phyloP scores from a whole-genome alignment of 2,329 filamentous ascomycete genomes.

The Talaromyces albobiverticillius region DNA sequence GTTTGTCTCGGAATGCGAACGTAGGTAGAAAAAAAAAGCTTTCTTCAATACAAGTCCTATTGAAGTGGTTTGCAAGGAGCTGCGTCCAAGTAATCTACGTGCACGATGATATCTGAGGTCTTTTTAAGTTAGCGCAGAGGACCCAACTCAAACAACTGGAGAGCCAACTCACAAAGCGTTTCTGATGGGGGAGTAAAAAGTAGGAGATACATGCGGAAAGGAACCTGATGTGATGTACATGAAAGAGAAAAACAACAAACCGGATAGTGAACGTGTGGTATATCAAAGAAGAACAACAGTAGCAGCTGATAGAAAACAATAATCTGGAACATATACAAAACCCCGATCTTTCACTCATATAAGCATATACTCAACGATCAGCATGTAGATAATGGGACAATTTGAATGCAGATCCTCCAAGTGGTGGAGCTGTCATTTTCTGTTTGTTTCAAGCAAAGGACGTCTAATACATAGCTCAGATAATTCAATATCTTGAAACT shows the following conservation, averaged over 20 bases:
- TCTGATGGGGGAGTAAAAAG: background rate
- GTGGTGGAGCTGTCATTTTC: constrained; percentile 10
- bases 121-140: constrained; percentile 4
- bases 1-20: background rate
- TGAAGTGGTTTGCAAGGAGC: background rate
- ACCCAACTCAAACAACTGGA: background rate
- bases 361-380: background rate
- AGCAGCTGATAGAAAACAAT: background rate
- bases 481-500: background rate
- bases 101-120: constrained; percentile 3
- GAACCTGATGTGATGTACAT: background rate
- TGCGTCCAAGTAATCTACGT: background rate
- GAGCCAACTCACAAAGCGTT: background rate
- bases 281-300: background rate
- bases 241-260: background rate
- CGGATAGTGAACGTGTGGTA: background rate
- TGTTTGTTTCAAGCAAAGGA: constrained; percentile 6
- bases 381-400: background rate
- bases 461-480: background rate
- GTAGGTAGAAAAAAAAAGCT: background rate
- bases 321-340: background rate
- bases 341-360: background rate
- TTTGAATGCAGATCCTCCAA: background rate
- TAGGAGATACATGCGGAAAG: background rate
- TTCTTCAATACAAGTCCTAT: background rate